Evolutionary conservation across 2,329 filamentous ascomycete genomes (phyloP).

Genomic region (Xylariaceae sp.): DNA sequence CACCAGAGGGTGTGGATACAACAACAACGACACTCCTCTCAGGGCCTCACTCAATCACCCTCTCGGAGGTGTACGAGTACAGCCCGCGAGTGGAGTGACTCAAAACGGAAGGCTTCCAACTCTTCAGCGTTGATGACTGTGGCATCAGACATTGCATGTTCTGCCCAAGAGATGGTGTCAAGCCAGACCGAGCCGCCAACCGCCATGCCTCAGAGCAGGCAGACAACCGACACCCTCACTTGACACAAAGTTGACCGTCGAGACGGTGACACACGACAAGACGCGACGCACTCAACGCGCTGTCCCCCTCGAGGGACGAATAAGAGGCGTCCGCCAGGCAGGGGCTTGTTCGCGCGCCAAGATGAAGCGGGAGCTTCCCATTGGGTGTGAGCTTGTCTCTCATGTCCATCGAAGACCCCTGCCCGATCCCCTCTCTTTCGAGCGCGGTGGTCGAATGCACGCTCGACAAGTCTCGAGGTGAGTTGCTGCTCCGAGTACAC

Average conservation of each 20-base stretch:
- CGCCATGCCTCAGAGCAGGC: background rate
- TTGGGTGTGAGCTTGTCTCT: constrained; percentile 17
- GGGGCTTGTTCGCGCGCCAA: constrained; percentile 17
- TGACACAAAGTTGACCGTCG: too few relatives aligned
- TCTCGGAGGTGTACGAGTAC: too few relatives aligned
- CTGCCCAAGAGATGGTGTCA: background rate
- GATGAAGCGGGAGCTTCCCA: constrained; percentile 23
- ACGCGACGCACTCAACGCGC: constrained; percentile 24
- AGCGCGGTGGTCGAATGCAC: constrained; percentile 8
- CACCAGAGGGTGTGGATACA: too few relatives aligned
- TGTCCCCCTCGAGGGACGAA: constrained; percentile 16
- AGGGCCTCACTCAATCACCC: too few relatives aligned
- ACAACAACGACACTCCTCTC: too few relatives aligned
- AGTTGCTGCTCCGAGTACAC: constrained; percentile 14
- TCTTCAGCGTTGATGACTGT: too few relatives aligned
- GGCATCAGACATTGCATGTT: background rate
- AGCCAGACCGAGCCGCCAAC: too few relatives aligned
- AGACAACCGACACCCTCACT: background rate
- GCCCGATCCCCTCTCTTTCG: constrained; percentile 4
- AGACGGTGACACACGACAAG: too few relatives aligned
- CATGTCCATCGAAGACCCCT: constrained; percentile 16
- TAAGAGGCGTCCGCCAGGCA: constrained; percentile 18
- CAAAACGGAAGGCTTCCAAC: too few relatives aligned
- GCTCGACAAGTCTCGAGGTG: constrained; percentile 14
- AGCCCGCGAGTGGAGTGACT: too few relatives aligned